These are phyloP conservation scores for Nemania diffusa DNA, from an alignment of 2,329 filamentous ascomycete genomes.

Conservation along the genomic window DNA sequence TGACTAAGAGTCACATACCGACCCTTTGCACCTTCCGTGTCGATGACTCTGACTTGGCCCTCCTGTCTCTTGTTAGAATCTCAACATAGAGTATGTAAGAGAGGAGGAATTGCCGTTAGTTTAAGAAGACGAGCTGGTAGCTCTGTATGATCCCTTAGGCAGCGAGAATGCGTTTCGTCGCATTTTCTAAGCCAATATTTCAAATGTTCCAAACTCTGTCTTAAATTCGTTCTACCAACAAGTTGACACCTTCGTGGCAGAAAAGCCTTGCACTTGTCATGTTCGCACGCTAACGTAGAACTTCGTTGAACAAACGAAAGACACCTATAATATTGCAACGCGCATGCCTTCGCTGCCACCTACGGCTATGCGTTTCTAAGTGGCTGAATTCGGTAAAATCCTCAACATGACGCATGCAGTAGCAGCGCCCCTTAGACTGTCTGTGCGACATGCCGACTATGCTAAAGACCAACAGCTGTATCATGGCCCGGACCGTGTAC, in stretches of 20 bases:
- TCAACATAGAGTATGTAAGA: neutral
- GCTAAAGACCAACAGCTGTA: too few species aligned
- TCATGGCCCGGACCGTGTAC: too few species aligned
- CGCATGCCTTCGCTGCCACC: too few species aligned
- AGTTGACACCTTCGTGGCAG: slow-evolving; percentile 3
- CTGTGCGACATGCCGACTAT: too few species aligned
- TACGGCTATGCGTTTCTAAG: too few species aligned
- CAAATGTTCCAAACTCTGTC: slow-evolving; percentile 19
- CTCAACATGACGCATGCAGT: too few species aligned
- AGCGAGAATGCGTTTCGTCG: neutral
- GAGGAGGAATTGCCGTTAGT: neutral
- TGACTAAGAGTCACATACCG: neutral
- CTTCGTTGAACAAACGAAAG: neutral
- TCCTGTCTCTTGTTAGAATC: neutral
- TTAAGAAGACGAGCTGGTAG: neutral
- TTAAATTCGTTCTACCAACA: slow-evolving; percentile 14
- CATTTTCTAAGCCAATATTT: slow-evolving; percentile 19
- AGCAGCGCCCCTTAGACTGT: too few species aligned
- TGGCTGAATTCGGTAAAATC: too few species aligned
- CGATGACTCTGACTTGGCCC: neutral
- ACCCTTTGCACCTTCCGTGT: neutral
- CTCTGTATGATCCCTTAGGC: neutral
- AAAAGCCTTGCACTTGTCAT: neutral
- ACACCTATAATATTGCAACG: too few species aligned
- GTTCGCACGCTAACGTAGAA: neutral